Conservation (phyloP, 441 rosid species). For the Sinapis alba region DNA sequence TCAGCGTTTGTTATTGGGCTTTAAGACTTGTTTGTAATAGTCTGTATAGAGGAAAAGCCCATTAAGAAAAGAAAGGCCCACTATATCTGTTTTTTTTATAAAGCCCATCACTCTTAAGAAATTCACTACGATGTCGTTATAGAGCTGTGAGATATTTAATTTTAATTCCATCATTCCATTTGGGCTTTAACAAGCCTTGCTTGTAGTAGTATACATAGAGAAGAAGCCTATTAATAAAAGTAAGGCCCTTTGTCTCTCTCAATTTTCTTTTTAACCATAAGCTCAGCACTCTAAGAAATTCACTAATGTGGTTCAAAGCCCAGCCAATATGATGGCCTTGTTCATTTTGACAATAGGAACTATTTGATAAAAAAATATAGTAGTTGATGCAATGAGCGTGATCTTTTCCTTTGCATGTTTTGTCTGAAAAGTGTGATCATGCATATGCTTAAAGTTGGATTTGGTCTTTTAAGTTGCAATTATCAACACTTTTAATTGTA, state of each 20-base stretch:
- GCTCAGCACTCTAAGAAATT: neutral
- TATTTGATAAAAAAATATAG: neutral
- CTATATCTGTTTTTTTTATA: neutral
- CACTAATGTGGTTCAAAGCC: neutral
- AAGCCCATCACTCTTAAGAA: neutral
- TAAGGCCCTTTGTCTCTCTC: neutral
- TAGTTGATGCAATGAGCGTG: neutral
- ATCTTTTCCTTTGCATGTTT: slow-evolving; percentile 1
- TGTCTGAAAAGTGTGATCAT: slow-evolving; percentile 34
- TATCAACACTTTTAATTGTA: slow-evolving; percentile 9
- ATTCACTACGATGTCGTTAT: neutral
- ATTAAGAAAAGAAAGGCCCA: neutral
- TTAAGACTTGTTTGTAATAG: neutral
- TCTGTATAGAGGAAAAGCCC: neutral
- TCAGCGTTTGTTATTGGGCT: neutral
- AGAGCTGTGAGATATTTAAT: neutral
- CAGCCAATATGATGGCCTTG: too few species aligned
- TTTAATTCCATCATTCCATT: neutral
- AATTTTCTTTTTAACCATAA: neutral
- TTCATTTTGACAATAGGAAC: too few species aligned
- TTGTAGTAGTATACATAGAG: neutral
- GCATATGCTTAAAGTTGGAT: slow-evolving; percentile 36
- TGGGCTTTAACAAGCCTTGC: neutral
- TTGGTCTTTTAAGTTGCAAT: slow-evolving; percentile 32
- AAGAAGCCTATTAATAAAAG: neutral